Conservation (phyloP, 208 protist species). For the Phytomonas serpens region DNA sequence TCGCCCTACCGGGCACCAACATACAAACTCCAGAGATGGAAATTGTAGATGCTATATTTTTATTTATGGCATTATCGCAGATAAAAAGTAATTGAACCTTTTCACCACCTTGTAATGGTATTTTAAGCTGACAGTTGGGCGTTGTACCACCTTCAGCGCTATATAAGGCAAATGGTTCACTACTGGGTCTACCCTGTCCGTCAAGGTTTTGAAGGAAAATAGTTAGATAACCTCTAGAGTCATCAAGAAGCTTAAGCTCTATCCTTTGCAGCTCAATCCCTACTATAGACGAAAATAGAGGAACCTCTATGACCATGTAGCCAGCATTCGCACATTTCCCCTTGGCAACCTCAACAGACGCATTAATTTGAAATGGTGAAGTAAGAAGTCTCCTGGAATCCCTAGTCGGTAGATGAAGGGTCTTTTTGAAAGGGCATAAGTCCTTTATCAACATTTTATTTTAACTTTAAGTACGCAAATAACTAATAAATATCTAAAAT, state of each 20-base stretch:
- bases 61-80: conserved; percentile 5
- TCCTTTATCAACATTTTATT: background rate
- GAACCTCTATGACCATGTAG: background rate
- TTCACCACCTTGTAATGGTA: conserved; percentile 24
- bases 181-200: conserved; percentile 19
- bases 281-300: background rate
- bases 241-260: background rate
- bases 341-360: background rate
- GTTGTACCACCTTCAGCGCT: background rate
- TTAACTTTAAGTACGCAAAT: background rate
- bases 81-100: conserved; percentile 10
- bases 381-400: background rate
- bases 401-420: background rate
- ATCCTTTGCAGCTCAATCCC: background rate
- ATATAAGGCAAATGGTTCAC: conserved; percentile 25
- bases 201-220: conserved; percentile 34
- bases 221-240: background rate
- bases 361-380: background rate
- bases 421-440: background rate
- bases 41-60: conserved; percentile 2
- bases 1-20: background rate
- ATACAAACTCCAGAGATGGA: background rate
- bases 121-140: conserved; percentile 2
- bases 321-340: background rate
- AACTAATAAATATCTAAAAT: background rate